Evolutionary conservation across 768 basidiomycete genomes (phyloP).

Genomic region (Russula brevipes): DNA sequence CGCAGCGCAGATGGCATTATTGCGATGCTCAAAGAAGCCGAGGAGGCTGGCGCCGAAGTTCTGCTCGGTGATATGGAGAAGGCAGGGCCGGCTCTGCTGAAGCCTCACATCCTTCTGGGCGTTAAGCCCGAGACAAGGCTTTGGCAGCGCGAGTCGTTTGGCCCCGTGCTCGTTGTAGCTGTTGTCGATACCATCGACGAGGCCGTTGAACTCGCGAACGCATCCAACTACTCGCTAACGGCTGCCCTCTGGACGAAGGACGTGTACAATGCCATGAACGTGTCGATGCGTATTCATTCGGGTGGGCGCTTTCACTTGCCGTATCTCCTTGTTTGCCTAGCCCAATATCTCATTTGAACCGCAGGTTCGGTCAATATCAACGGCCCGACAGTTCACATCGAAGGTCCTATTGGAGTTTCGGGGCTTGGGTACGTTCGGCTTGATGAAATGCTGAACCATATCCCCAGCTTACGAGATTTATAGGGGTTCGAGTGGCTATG

Average conservation of each 20-base stretch:
- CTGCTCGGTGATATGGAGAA: slow-evolving; percentile 41
- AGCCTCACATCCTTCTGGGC: slow-evolving; percentile 47
- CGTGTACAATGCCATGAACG: slow-evolving; percentile 38
- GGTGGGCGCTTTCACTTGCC: slow-evolving; percentile 29
- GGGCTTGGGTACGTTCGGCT: slow-evolving; percentile 43
- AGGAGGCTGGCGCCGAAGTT: slow-evolving; percentile 41
- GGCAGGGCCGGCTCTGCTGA: slow-evolving; percentile 37
- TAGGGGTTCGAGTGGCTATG: slow-evolving; percentile 42
- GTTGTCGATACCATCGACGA: slow-evolving; percentile 47
- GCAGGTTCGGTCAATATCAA: slow-evolving; percentile 54
- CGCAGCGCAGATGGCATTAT: slow-evolving; percentile 43
- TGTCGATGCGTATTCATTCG: slow-evolving; percentile 45
- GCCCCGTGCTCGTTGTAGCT: slow-evolving; percentile 48
- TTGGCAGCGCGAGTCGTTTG: slow-evolving; percentile 60
- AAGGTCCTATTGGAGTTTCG: slow-evolving; percentile 35
- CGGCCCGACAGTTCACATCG: slow-evolving; percentile 46
- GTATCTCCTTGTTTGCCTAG: neutral
- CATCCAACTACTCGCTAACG: slow-evolving; percentile 46
- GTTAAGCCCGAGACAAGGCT: slow-evolving; percentile 46
- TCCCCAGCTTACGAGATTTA: neutral
- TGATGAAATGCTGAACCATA: neutral
- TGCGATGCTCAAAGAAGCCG: slow-evolving; percentile 41
- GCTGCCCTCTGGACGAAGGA: slow-evolving; percentile 51
- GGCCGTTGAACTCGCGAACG: slow-evolving; percentile 53
- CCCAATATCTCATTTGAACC: neutral